phyloP scores from a whole-genome alignment of 2,329 filamentous ascomycete genomes.

The Xylariaceae sp. region DNA sequence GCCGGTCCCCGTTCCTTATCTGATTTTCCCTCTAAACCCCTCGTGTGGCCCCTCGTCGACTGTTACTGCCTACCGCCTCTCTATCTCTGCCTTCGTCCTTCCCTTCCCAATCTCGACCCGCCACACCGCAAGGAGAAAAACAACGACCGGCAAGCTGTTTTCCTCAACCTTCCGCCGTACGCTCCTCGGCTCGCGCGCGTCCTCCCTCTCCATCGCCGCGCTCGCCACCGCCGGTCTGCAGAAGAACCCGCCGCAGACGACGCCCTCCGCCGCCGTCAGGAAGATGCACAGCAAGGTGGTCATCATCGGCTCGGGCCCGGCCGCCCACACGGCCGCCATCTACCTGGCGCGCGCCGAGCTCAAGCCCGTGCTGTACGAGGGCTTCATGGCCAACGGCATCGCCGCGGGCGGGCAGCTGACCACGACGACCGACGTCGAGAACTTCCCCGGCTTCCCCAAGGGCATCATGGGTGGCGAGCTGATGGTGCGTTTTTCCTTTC shows the following conservation, averaged over 20 bases:
- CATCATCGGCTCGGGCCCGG: slow-evolving; percentile 90
- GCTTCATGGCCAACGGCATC: slow-evolving; percentile 94
- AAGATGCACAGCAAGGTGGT: slow-evolving; percentile 93
- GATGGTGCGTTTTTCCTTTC: slow-evolving; percentile 52
- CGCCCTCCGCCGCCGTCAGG: slow-evolving; percentile 33
- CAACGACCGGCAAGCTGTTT: slow-evolving; percentile 91
- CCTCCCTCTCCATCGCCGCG: slow-evolving; percentile 66
- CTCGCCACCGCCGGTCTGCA: slow-evolving; percentile 58
- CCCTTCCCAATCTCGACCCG: too few relatives aligned
- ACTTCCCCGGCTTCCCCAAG: slow-evolving; percentile 90
- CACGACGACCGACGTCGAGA: slow-evolving; percentile 97
- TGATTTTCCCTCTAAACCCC: too few relatives aligned
- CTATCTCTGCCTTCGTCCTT: too few relatives aligned
- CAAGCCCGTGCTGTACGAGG: slow-evolving; percentile 93
- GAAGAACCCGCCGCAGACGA: slow-evolving; percentile 28
- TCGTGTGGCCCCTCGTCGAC: too few relatives aligned
- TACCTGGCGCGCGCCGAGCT: slow-evolving; percentile 93
- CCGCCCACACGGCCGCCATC: slow-evolving; percentile 93
- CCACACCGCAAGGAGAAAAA: too few relatives aligned
- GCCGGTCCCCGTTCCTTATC: too few relatives aligned
- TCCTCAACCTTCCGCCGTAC: slow-evolving; percentile 71
- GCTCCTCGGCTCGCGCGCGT: slow-evolving; percentile 60
- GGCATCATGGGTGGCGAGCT: slow-evolving; percentile 80
- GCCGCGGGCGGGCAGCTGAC: slow-evolving; percentile 95
- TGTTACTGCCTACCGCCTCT: too few relatives aligned